Evolutionary conservation across 176 grass and related monocot genomes (phyloP), one percentile per base, ranked within the genome.

Genomic region (Poa pratensis): DNA sequence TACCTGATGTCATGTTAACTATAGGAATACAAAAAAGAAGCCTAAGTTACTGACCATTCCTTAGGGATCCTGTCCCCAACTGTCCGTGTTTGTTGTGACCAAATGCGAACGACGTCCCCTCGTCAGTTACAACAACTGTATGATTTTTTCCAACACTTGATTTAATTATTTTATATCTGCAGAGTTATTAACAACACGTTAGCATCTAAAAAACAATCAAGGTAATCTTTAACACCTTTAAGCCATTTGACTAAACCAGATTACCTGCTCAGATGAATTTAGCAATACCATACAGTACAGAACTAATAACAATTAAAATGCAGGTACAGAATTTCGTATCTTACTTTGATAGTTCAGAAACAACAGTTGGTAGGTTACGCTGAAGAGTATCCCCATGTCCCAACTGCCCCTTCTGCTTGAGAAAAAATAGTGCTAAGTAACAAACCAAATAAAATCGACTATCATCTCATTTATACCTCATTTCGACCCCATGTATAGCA

Each of bases 401-500:
- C 82, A 99, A 86, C 69, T 99, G 96, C 52, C 96, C 96, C 88
- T 99, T 99, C 96, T 99, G 93, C 85, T 63, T 17, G 49, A 51
- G 3, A 17, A 89, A 78, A 10, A 72, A 30, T 20, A 82, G 63
- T 43, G 55, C 86, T 82, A 53, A 92, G 86, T 57, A 77, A 78
- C 52, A 84, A 71, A 52, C 53, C 54, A 80, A 87, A 69, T 1
- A 78, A 40, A 48, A 81, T 50, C 27, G 75, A 77, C 75, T 74
- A 22, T 63, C 11, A 15, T 75, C 34, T 54, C 52, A 57, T 80
- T 80, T 50, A 59, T 96, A 99, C 96, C 91, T 99, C 96, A 82
- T 99, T 99, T 71, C 91, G 88, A 23, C 96, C 96, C 96, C 96
- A 99, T 50, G 96, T 89, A 78, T 96, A 99, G 86, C 96, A 99